Conservation (phyloP, 495 filamentous ascomycete genomes). For the Aspergillus incahuasiensis region DNA sequence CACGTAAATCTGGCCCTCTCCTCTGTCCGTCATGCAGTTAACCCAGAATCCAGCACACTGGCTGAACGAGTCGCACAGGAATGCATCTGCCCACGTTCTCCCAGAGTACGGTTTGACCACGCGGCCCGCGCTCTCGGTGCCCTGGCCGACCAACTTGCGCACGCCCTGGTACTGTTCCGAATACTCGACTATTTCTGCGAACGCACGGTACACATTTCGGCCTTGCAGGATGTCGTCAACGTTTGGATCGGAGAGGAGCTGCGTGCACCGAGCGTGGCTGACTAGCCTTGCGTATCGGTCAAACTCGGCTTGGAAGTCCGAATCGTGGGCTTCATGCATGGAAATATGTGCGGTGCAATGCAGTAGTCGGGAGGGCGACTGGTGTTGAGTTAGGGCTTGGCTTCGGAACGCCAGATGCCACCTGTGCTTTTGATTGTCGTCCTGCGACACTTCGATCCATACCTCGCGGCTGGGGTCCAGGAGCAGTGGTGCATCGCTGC, state of each 20-base stretch:
- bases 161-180: conserved; percentile 40
- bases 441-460: conserved; percentile 32
- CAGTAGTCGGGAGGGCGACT: conserved; percentile 4
- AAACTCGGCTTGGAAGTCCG: conserved; percentile 28
- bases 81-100: conserved; percentile 36
- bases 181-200: conserved; percentile 49
- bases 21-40: conserved; percentile 47
- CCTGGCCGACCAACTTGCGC: conserved; percentile 40
- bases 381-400: background rate
- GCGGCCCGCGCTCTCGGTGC: conserved; percentile 39
- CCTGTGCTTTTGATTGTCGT: conserved; percentile 12
- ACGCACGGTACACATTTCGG: conserved; percentile 43
- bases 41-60: conserved; percentile 51
- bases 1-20: conserved; percentile 43
- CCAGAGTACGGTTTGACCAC: conserved; percentile 35
- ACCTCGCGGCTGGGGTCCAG: conserved; percentile 32
- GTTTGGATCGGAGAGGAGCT: conserved; percentile 32
- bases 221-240: conserved; percentile 48
- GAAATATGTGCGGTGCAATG: conserved; percentile 12
- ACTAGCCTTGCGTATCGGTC: conserved; percentile 39
- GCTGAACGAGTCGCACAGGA: conserved; percentile 39
- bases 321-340: conserved; percentile 2
- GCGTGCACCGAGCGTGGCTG: conserved; percentile 32
- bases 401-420: conserved; percentile 21
- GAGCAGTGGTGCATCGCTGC: conserved; percentile 39